These are phyloP conservation scores for Astrephomene gubernaculifera DNA, from an alignment of 139 green algal genomes.

Conservation along the genomic window DNA sequence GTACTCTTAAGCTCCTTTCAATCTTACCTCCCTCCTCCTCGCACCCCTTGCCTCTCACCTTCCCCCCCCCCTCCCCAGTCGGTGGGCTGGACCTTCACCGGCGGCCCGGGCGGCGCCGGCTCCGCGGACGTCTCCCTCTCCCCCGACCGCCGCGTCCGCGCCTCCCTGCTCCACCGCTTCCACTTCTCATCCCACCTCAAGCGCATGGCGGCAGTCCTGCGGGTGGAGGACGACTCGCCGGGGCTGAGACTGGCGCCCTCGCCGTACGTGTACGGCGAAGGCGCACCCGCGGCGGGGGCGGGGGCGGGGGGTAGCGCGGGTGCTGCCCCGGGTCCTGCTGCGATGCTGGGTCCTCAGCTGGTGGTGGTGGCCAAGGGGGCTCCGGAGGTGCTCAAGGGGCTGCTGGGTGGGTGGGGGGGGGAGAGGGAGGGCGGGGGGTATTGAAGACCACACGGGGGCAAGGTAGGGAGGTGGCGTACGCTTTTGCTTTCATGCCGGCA, in stretches of 20 bases:
- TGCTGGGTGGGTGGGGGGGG: conserved; percentile 61
- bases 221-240: conserved; percentile 56
- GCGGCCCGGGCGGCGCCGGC: conserved; percentile 15
- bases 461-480: too few species aligned
- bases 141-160: conserved; percentile 51
- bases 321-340: too few species aligned
- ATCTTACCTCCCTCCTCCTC: background rate
- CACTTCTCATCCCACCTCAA: conserved; percentile 94
- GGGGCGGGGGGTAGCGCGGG: background rate
- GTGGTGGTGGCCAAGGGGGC: conserved; percentile 87
- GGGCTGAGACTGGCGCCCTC: background rate
- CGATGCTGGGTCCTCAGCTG: background rate
- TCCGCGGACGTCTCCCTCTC: conserved; percentile 27
- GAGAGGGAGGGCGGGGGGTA: background rate
- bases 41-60: background rate
- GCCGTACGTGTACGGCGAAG: conserved; percentile 16
- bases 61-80: conserved; percentile 44
- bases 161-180: conserved; percentile 82
- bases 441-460: too few species aligned
- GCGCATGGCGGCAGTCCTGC: conserved; percentile 89
- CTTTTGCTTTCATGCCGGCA: too few species aligned
- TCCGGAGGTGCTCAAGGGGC: conserved; percentile 81
- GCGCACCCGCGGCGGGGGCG: background rate
- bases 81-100: conserved; percentile 64
- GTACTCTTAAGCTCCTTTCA: background rate